phyloP scores from a whole-genome alignment of 352 stramenopile species.

The Phytophthora capsici region DNA sequence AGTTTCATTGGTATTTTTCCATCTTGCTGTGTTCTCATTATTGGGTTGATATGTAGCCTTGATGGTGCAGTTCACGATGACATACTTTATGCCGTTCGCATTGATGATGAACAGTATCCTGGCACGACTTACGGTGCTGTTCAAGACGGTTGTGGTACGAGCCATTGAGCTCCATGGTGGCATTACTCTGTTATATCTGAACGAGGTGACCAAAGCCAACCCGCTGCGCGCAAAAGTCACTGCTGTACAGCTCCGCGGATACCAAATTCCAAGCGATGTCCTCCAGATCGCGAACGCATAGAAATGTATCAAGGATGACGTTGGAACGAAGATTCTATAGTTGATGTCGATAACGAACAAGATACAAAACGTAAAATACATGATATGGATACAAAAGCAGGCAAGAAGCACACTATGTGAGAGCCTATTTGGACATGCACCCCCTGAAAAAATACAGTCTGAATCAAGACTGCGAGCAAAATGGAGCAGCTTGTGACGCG shows the following conservation, averaged over 20 bases:
- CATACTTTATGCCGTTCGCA: constrained; percentile 88
- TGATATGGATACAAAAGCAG: constrained; percentile 33
- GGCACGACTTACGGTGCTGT: constrained; percentile 60
- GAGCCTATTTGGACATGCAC: constrained; percentile 3
- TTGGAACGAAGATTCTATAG: neutral
- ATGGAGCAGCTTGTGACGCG: constrained; percentile 18
- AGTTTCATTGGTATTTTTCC: neutral
- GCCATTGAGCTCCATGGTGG: constrained; percentile 70
- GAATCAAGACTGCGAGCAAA: constrained; percentile 18
- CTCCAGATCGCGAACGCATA: constrained; percentile 69
- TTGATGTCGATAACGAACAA: neutral
- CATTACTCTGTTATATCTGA: constrained; percentile 76
- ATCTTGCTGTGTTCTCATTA: too few species aligned
- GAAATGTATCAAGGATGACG: neutral
- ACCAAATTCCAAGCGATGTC: constrained; percentile 54
- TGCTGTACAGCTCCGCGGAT: constrained; percentile 73
- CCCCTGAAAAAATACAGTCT: constrained; percentile 12
- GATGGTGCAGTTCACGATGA: constrained; percentile 80
- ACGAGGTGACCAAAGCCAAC: constrained; percentile 83
- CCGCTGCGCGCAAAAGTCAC: constrained; percentile 76
- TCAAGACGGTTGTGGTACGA: constrained; percentile 69
- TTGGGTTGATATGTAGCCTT: constrained; percentile 41
- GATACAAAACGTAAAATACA: constrained; percentile 43
- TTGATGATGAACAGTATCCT: constrained; percentile 84
- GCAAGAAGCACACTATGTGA: constrained; percentile 8